Conservation (phyloP, 176 grass and related monocot species). For the Aechmea fasciata region DNA sequence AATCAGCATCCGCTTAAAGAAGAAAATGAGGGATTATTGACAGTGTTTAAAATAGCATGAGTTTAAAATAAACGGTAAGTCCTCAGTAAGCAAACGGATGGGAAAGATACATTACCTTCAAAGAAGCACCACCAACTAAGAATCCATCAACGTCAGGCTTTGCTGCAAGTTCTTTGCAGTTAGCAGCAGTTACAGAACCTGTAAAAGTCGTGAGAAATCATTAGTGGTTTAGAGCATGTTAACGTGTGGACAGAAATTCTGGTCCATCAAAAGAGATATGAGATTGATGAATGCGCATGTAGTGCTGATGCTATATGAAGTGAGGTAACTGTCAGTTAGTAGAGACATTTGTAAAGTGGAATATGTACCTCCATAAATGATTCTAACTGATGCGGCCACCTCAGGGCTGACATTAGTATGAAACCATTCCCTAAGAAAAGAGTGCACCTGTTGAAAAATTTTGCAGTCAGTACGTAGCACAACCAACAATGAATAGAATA, state of each 20-base stretch:
- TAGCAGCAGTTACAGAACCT: constrained; percentile 75
- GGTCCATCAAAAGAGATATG: background rate
- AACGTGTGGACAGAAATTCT: too few species aligned
- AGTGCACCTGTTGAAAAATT: constrained; percentile 40
- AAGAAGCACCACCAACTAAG: constrained; percentile 71
- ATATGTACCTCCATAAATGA: constrained; percentile 73
- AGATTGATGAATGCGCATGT: background rate
- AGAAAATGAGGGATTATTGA: background rate
- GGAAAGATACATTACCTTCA: constrained; percentile 45
- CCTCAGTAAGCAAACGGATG: background rate
- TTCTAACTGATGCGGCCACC: constrained; percentile 65
- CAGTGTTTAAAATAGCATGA: too few species aligned
- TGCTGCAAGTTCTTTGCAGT: constrained; percentile 52
- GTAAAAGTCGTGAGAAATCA: constrained; percentile 4
- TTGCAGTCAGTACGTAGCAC: background rate
- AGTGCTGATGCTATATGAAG: background rate
- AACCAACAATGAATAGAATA: background rate
- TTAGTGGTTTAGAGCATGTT: background rate
- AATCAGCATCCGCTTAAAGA: background rate
- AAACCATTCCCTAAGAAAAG: constrained; percentile 67
- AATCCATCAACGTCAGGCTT: constrained; percentile 66
- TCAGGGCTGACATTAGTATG: constrained; percentile 42
- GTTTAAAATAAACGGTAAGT: background rate
- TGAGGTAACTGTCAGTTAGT: background rate
- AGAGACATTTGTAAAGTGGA: background rate